Evolutionary conservation across 2,329 filamentous ascomycete genomes (phyloP), one percentile per base, ranked within the genome.

Genomic region (Onygena corvina): DNA sequence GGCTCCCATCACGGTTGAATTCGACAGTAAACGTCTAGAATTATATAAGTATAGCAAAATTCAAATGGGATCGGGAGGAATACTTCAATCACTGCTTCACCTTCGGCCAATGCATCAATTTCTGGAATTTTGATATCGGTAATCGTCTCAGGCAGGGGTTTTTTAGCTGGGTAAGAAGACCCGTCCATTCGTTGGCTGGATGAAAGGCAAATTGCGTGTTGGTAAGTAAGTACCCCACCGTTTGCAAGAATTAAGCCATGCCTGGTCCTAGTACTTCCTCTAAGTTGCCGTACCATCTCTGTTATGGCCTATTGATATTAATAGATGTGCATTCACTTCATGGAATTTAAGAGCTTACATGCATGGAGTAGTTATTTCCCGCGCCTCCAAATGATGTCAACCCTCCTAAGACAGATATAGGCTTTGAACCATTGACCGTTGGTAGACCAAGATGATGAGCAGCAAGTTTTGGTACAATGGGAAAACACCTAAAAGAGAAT

Each of bases 301-400:
- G 72, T 75, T 23, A 80, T 70, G 9, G 67, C 75, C 67, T 68
- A 25, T 21, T 9, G 23, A 9, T 21, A 14, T 45, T 25, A 49
- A 36, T 20, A 9, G 48, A 12, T 11, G 27, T 14, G 3, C 9
- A 12, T 23, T 3, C 30, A 14, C 12, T 23, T 34, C 16, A 14
- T 4, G 25, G 11, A 25, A 20, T 29, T 23, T 27, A 9, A 4
- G 34, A 4, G 30, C 63, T 66, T 58, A 75, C 79, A 64, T 84
- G 80, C 73, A 83, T 78, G 0, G 77, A 81, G 52, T 84, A 84
- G 49, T 84, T 84, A 54, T 84, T 84, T 0, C 81, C 81, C 4
- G 81, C 81, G 0, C 81, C 81, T 0, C 81, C 81, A 51, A 84
- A 84, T 0, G 75, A 81, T 3, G 81, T 84, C 48, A 85, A 58